These are phyloP conservation scores for Glomus cerebriforme DNA, from an alignment of 192 early-diverging fungal species.

Conservation along the genomic window DNA sequence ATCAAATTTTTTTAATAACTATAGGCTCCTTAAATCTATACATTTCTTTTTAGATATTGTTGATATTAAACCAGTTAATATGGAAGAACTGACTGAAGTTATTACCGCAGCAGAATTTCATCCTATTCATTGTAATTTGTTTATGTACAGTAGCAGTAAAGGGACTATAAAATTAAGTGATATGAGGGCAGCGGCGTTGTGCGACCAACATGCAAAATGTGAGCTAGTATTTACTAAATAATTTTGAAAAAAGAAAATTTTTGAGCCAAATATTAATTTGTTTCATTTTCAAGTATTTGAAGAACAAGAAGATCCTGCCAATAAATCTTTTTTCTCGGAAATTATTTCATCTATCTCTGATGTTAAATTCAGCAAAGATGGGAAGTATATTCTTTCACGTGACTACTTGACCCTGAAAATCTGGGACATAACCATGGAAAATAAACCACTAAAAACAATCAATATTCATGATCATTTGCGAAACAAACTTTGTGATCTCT, in stretches of 20 bases:
- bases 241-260: neutral
- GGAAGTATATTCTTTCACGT: slow-evolving; percentile 94
- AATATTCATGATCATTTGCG: slow-evolving; percentile 95
- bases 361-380: slow-evolving; percentile 94
- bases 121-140: slow-evolving; percentile 91
- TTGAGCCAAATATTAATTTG: neutral
- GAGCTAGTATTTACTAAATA: slow-evolving; percentile 32
- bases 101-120: slow-evolving; percentile 99
- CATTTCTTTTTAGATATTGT: slow-evolving; percentile 79
- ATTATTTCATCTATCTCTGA: slow-evolving; percentile 99
- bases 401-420: slow-evolving; percentile 97
- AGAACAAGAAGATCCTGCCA: slow-evolving; percentile 89
- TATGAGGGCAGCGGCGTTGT: slow-evolving; percentile 93
- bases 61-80: slow-evolving; percentile 99
- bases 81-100: slow-evolving; percentile 99
- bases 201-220: slow-evolving; percentile 93
- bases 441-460: slow-evolving; percentile 89
- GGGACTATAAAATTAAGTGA: slow-evolving; percentile 97
- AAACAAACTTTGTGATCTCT: slow-evolving; percentile 96
- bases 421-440: slow-evolving; percentile 99
- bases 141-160: slow-evolving; percentile 98
- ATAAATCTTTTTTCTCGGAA: slow-evolving; percentile 99
- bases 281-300: slow-evolving; percentile 73
- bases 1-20: neutral
- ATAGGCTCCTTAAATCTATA: neutral